A percentile compares a stretch with the other conserved stretches of the same genome.
These are phyloP conservation scores for Apophysomyces ossiformis DNA, from an alignment of 371 early-diverging fungal species.

Conservation along the genomic window DNA sequence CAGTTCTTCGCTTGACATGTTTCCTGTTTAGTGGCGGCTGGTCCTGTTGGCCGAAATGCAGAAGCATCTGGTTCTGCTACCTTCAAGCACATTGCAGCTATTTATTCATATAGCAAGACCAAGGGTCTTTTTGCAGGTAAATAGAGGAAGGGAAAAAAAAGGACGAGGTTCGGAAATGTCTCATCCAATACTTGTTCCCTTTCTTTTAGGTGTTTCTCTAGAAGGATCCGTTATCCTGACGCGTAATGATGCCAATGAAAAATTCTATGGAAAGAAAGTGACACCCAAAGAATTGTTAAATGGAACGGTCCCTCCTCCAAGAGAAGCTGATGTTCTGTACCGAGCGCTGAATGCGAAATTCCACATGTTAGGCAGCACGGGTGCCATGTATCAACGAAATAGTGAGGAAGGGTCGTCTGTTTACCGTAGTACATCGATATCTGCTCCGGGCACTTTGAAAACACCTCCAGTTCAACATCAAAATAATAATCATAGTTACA, in stretches of 20 bases:
- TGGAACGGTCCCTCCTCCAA: slow-evolving; percentile 78
- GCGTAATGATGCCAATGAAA: slow-evolving; percentile 90
- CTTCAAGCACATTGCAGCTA: slow-evolving; percentile 81
- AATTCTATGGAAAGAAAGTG: slow-evolving; percentile 81
- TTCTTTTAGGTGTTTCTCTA: slow-evolving; percentile 72
- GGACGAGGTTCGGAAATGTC: no score
- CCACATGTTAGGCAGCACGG: slow-evolving; percentile 26
- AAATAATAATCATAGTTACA: not conserved
- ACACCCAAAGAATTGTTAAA: slow-evolving; percentile 82
- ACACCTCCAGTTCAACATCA: slow-evolving; percentile 23
- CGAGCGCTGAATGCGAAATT: slow-evolving; percentile 64
- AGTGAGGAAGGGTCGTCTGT: slow-evolving; percentile 13
- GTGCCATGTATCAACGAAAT: slow-evolving; percentile 30
- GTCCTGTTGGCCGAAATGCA: slow-evolving; percentile 90
- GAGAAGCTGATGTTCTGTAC: slow-evolving; percentile 84
- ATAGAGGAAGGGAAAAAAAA: not conserved
- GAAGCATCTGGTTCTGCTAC: slow-evolving; percentile 86
- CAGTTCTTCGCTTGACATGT: not conserved
- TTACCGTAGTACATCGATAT: slow-evolving; percentile 22
- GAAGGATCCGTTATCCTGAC: slow-evolving; percentile 93
- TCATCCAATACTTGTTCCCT: no score
- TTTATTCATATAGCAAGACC: slow-evolving; percentile 90
- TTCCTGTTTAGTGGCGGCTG: slow-evolving; percentile 77
- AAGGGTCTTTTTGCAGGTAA: slow-evolving; percentile 87
- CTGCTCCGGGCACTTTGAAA: slow-evolving; percentile 27